Conservation (phyloP, 1,284 basidiomycete species). For the Pseudomicrostroma phylloplanum region DNA sequence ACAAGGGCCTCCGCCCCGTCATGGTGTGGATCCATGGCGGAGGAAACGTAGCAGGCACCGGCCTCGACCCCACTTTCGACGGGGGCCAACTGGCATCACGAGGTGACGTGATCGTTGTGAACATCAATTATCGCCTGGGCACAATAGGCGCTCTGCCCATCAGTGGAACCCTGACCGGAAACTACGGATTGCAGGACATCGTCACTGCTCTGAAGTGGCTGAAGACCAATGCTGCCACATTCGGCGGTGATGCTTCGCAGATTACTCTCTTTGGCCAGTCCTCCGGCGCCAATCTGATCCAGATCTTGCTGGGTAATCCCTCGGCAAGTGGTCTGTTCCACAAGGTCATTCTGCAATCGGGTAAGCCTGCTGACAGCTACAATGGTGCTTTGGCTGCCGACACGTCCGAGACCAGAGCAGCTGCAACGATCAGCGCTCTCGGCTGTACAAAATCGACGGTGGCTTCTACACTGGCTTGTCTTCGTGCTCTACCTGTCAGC, state of each 20-base stretch:
- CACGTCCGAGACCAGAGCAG: slow-evolving; percentile 2
- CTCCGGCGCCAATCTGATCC: slow-evolving; percentile 15
- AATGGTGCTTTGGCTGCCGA: neutral
- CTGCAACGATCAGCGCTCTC: slow-evolving; percentile 6
- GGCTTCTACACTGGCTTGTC: slow-evolving; percentile 24
- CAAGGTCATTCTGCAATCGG: slow-evolving; percentile 10
- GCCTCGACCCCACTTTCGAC: slow-evolving; percentile 52
- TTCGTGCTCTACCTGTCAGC: slow-evolving; percentile 18
- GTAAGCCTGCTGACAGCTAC: slow-evolving; percentile 4
- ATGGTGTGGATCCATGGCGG: slow-evolving; percentile 55
- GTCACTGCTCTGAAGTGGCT: slow-evolving; percentile 17
- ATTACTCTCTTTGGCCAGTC: slow-evolving; percentile 16
- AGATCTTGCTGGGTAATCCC: slow-evolving; percentile 6
- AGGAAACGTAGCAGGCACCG: slow-evolving; percentile 53
- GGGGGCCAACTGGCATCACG: slow-evolving; percentile 54
- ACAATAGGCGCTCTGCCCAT: slow-evolving; percentile 10
- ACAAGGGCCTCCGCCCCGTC: slow-evolving; percentile 56
- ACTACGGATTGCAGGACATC: slow-evolving; percentile 15
- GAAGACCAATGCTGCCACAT: slow-evolving; percentile 8
- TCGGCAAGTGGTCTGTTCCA: slow-evolving; percentile 13
- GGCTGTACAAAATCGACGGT: neutral
- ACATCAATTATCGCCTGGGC: slow-evolving; percentile 14
- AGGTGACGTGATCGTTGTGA: slow-evolving; percentile 55
- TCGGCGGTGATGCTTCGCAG: slow-evolving; percentile 15
- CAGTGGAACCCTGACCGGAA: neutral